Percentiles rank a stretch among this genome's conserved stretches.
These are phyloP conservation scores for Kwoniella botswanensis DNA, from an alignment of 768 basidiomycete species.

Conservation along the genomic window DNA sequence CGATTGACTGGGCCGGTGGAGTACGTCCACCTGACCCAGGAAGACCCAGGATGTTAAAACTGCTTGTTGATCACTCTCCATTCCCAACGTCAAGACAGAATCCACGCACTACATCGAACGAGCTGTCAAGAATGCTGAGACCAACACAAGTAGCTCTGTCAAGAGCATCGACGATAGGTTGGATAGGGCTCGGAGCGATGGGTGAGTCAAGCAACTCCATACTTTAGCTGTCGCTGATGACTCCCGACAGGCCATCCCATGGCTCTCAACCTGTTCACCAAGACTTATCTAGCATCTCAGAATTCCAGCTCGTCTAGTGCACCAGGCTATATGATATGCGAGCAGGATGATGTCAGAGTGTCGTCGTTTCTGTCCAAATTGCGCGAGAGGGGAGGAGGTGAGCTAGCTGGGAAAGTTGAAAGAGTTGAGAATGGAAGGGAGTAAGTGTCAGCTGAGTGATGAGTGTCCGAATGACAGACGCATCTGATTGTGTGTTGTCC, in stretches of 20 bases:
- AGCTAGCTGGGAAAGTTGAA: slow-evolving; percentile 32
- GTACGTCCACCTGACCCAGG: slow-evolving; percentile 30
- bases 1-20: slow-evolving; percentile 18
- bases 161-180: slow-evolving; percentile 44
- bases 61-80: not conserved
- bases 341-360: slow-evolving; percentile 38
- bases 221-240: not conserved
- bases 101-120: not conserved
- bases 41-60: too few relatives aligned
- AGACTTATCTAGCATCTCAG: slow-evolving; percentile 39
- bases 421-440: slow-evolving; percentile 38
- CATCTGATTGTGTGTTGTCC: not conserved
- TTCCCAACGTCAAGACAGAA: not conserved
- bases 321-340: slow-evolving; percentile 41
- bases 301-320: not conserved
- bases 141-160: slow-evolving; percentile 21
- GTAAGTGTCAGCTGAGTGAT: slow-evolving; percentile 29
- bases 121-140: slow-evolving; percentile 27
- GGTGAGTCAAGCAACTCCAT: slow-evolving; percentile 24
- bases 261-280: slow-evolving; percentile 54
- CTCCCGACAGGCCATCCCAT: slow-evolving; percentile 45
- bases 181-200: slow-evolving; percentile 54
- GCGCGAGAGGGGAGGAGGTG: slow-evolving; percentile 35
- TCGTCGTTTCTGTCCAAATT: slow-evolving; percentile 38
- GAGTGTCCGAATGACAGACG: not conserved